phyloP scores from a whole-genome alignment of 352 stramenopile species.

The Globisporangium radiosum region DNA sequence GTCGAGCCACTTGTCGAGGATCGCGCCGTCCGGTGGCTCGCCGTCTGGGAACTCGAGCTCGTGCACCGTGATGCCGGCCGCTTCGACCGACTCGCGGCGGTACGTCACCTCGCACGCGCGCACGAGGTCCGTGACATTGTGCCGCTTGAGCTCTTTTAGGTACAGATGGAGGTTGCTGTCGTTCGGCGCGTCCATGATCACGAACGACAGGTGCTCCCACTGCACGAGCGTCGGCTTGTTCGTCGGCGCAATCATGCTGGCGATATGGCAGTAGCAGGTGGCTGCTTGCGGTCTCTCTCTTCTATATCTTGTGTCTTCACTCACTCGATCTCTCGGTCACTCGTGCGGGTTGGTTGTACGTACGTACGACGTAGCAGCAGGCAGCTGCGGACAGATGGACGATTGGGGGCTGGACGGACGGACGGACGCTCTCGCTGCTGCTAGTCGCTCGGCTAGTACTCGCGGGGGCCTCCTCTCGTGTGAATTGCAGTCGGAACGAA shows the following conservation, averaged over 20 bases:
- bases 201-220: slow-evolving; percentile 91
- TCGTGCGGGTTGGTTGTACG: neutral
- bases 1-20: slow-evolving; percentile 93
- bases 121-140: slow-evolving; percentile 95
- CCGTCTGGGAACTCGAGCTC: slow-evolving; percentile 98
- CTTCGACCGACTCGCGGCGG: slow-evolving; percentile 83
- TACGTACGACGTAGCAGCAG: neutral
- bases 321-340: neutral
- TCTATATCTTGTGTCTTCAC: no score
- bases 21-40: slow-evolving; percentile 86
- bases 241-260: slow-evolving; percentile 72
- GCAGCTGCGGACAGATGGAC: neutral
- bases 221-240: slow-evolving; percentile 87
- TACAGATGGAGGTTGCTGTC: slow-evolving; percentile 96
- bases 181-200: slow-evolving; percentile 97
- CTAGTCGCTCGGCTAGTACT: slow-evolving; percentile 1
- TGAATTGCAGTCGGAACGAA: slow-evolving; percentile 18
- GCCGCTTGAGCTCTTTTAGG: slow-evolving; percentile 94
- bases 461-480: slow-evolving; percentile 15
- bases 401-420: neutral
- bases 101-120: slow-evolving; percentile 96
- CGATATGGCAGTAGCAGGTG: neutral
- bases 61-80: slow-evolving; percentile 88
- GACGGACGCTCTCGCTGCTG: slow-evolving; percentile 3
- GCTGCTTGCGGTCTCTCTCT: no score